Evolutionary conservation across 441 rosid genomes (phyloP).

Genomic region (Populus hybrid): DNA sequence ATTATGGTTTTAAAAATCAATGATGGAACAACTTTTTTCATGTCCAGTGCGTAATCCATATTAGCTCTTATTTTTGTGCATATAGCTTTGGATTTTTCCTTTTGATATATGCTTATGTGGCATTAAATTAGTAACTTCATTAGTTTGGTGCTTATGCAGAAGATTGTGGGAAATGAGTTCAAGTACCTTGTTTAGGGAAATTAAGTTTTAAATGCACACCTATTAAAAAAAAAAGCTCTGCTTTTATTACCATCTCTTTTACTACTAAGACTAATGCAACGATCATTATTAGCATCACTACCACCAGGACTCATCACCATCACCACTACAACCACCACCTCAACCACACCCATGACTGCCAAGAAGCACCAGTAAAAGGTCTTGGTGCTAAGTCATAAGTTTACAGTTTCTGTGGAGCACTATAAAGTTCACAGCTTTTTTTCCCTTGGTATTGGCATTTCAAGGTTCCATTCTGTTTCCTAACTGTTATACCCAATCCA

Average conservation of each 20-base stretch:
- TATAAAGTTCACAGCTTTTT: neutral
- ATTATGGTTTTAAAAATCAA: neutral
- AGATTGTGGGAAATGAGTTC: neutral
- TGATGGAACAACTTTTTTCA: neutral
- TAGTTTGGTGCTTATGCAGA: neutral
- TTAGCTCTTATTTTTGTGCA: neutral
- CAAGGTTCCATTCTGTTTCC: neutral
- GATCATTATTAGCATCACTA: neutral
- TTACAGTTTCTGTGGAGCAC: neutral
- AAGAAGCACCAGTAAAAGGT: neutral
- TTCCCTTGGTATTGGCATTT: neutral
- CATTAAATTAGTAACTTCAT: no score
- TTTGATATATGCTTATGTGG: neutral
- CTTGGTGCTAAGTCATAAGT: neutral
- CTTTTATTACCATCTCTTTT: neutral
- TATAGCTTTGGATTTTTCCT: neutral
- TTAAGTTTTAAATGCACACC: neutral
- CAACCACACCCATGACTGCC: neutral
- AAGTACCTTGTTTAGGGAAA: neutral
- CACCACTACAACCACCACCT: neutral
- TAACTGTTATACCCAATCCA: neutral
- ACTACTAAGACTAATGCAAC: neutral
- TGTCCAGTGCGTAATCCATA: neutral
- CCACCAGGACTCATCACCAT: no score
- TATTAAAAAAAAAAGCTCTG: neutral